Evolutionary conservation across 495 filamentous ascomycete genomes (phyloP).

Genomic region (Lasiosphaeriaceae sp.): DNA sequence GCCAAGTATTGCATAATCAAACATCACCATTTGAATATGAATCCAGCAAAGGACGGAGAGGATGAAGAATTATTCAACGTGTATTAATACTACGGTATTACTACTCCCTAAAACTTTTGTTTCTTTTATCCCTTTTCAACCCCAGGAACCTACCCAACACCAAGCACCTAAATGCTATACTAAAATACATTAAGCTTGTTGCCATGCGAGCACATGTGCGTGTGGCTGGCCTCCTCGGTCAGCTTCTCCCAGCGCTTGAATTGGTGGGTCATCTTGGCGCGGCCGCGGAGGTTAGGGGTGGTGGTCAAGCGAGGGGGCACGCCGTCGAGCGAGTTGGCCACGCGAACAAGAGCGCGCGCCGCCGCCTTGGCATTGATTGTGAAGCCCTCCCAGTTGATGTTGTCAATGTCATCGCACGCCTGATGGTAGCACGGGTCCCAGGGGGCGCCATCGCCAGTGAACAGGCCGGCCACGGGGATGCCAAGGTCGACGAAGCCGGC

Average conservation of each 20-base stretch:
- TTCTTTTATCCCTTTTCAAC: too few species aligned
- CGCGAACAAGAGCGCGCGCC: constrained; percentile 47
- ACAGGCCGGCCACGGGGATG: constrained; percentile 58
- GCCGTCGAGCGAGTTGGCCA: constrained; percentile 45
- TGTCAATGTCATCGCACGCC: constrained; percentile 54
- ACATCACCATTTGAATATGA: too few species aligned
- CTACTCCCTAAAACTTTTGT: too few species aligned
- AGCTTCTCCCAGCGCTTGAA: constrained; percentile 15
- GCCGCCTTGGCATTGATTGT: constrained; percentile 57
- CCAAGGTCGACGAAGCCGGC: constrained; percentile 58
- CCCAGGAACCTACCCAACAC: too few species aligned
- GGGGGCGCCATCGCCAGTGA: constrained; percentile 59
- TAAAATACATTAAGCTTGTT: neutral
- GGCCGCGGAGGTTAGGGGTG: constrained; percentile 18
- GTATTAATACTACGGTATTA: too few species aligned
- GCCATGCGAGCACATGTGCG: constrained; percentile 16
- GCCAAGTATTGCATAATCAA: too few species aligned
- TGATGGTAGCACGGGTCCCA: constrained; percentile 64
- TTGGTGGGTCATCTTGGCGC: constrained; percentile 8
- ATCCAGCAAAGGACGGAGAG: too few species aligned
- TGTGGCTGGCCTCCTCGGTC: constrained; percentile 12
- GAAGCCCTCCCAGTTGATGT: constrained; percentile 58
- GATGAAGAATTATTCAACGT: too few species aligned
- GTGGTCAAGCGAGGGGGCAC: constrained; percentile 25
- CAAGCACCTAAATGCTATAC: too few species aligned